These are phyloP conservation scores for Neocallimastix lanati DNA, from an alignment of 192 early-diverging fungal genomes.

Conservation along the genomic window DNA sequence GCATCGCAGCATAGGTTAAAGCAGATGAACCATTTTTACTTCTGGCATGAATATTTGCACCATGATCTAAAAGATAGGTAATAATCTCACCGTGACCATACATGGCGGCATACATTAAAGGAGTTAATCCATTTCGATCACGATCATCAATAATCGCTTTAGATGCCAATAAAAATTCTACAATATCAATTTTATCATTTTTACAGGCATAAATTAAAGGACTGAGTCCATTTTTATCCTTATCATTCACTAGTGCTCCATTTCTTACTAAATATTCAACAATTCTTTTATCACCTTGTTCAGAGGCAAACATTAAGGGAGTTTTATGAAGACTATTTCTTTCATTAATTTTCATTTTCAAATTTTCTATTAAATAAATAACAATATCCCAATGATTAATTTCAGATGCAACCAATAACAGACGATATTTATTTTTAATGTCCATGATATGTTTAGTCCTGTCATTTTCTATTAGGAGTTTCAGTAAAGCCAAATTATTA, in stretches of 20 bases:
- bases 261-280: neutral
- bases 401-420: neutral
- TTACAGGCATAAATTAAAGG: neutral
- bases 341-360: neutral
- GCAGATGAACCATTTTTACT: neutral
- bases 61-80: neutral
- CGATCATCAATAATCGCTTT: neutral
- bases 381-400: neutral
- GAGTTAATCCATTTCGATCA: neutral
- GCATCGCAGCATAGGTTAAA: neutral
- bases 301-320: neutral
- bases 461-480: neutral
- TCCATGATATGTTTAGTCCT: neutral
- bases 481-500: neutral
- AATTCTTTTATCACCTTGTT: neutral
- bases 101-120: neutral
- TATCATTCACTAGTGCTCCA: neutral
- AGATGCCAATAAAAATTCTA: neutral
- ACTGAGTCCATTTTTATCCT: neutral
- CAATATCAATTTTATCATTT: neutral
- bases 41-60: neutral
- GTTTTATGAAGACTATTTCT: neutral
- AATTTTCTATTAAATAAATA: neutral
- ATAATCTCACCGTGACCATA: neutral
- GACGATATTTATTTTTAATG: neutral